A percentile compares a stretch with the other conserved stretches of the same genome.
Conservation (phyloP, 1,284 basidiomycete genomes). For the Ceraceosorus bombacis region DNA sequence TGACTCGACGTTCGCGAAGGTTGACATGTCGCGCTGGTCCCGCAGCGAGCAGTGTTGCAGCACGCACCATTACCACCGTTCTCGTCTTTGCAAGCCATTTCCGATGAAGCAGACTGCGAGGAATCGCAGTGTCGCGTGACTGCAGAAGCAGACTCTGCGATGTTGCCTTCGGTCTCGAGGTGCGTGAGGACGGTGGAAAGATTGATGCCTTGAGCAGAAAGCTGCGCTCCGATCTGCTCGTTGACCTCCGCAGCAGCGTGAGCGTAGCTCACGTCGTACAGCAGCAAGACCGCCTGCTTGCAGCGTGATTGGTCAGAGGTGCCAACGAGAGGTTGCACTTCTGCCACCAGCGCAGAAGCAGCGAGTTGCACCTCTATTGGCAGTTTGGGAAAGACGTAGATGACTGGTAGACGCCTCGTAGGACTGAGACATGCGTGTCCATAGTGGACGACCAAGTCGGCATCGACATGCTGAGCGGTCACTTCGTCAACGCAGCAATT, state of each 20-base stretch:
- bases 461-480: constrained; percentile 85
- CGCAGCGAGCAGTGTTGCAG: not conserved
- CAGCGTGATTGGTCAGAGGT: constrained; percentile 3
- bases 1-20: not conserved
- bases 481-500: constrained; percentile 98
- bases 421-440: constrained; percentile 91
- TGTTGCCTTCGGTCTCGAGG: not conserved
- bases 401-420: constrained; percentile 68
- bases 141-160: constrained; percentile 14
- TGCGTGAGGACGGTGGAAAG: not conserved
- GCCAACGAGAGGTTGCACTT: constrained; percentile 10
- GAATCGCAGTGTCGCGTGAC: no score
- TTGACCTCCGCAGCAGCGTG: constrained; percentile 39
- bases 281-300: constrained; percentile 55
- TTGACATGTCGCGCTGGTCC: not conserved
- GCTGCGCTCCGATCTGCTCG: constrained; percentile 36
- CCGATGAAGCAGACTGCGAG: no score
- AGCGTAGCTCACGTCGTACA: constrained; percentile 74
- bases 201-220: constrained; percentile 13
- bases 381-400: constrained; percentile 75
- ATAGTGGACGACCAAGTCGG: constrained; percentile 87
- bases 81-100: no score
- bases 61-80: no score
- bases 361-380: constrained; percentile 51
- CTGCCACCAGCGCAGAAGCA: constrained; percentile 15